Base-by-base conservation (phyloP, 768 basidiomycete genomes). In the Rubroboletus satanas region DNA sequence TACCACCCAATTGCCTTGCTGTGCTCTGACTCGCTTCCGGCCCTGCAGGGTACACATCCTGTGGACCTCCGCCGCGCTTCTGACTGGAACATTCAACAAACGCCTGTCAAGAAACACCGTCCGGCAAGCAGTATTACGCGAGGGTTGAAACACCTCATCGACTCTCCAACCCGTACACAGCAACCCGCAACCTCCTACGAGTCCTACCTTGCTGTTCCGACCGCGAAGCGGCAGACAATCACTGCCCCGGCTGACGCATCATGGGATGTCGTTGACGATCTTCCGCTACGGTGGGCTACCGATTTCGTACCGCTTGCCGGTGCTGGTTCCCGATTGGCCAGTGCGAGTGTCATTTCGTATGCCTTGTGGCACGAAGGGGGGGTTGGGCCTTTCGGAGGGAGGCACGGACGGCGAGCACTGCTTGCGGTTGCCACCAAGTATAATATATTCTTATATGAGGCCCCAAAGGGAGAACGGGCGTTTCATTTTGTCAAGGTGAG, bases 261-360 rank as follows among this genome's bases (percentile, higher is more conserved):
- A 31, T 86, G 89, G 90, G 90, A 92, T 66, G 64, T 90, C 7
- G 76, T 90, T 1, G 89, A 91, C 12, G 80, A 82, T 45, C 71
- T 88, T 9, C 87, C 89, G 2, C 63, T 92, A 43, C 81, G 88
- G 32, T 93, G 91, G 91, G 88, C 90, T n/a, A 87, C 86, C 0
- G 91, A 93, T 67, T 93, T 81, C 64, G 87, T 90, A 2, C 84
- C 88, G 0, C 78, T 93, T n/a, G 88, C 88, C 5, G 71, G 79
- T 2, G 69, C 79, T 26, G 82, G 86, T 3, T 88, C 89, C 26
- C 77, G 88, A 43, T 71, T 92, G 42, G 71, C 76, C 28, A 80
- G 78, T 53, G 62, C 77, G 2, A 80, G 82, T 3, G 83, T 90
- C 14, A 62, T 82, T 23, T 83, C 79, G 5, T 93, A 87, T 65